Conservation (phyloP, 768 basidiomycete genomes). For the Suillus hirtellus region DNA sequence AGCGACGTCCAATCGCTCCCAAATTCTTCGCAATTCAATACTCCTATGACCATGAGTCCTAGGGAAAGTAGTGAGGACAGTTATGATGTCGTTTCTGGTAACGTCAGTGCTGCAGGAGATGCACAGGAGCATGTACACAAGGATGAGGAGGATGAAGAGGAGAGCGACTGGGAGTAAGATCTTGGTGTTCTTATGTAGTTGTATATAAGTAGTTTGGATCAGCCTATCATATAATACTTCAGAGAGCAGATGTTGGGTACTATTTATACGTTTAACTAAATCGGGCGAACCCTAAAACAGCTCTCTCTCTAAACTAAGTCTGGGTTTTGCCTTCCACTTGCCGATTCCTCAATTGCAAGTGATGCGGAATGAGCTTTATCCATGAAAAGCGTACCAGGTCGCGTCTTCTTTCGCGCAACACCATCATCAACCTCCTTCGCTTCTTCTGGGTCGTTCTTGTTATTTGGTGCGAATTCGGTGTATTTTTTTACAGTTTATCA, state of each 20-base stretch:
- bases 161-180: conserved; percentile 62
- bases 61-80: conserved; percentile 65
- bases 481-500: conserved; percentile 58
- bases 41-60: conserved; percentile 42
- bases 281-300: conserved; percentile 3
- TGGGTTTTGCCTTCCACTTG: neutral
- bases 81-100: conserved; percentile 64
- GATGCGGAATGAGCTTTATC: conserved; percentile 30
- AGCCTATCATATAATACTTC: neutral
- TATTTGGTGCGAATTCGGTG: conserved; percentile 65
- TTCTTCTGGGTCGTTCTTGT: conserved; percentile 56
- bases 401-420: conserved; percentile 28
- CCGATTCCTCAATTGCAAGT: conserved; percentile 12
- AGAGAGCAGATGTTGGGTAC: neutral
- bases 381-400: conserved; percentile 30
- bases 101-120: conserved; percentile 44
- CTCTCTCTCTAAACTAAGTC: neutral
- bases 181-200: conserved; percentile 9
- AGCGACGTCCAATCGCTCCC: conserved; percentile 27
- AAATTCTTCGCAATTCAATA: conserved; percentile 34
- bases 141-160: conserved; percentile 41
- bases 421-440: conserved; percentile 45
- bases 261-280: conserved; percentile 11
- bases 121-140: conserved; percentile 26
- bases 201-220: conserved; percentile 18